Evolutionary conservation across 352 stramenopile genomes (phyloP).

Genomic region (Globisporangium takayamanum): DNA sequence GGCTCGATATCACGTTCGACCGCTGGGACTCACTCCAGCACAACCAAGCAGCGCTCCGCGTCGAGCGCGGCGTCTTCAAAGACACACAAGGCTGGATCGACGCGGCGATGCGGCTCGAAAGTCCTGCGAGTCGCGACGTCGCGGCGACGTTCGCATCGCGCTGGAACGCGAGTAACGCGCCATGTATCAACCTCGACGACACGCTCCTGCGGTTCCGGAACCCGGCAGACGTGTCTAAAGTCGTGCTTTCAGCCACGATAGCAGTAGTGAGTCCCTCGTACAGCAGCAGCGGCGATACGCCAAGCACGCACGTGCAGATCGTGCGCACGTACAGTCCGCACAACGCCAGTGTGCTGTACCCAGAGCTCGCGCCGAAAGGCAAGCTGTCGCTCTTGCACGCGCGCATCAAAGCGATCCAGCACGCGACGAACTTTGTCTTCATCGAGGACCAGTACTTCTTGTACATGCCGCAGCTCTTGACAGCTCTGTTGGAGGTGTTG

Average conservation of each 20-base stretch:
- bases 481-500: conserved; percentile 34
- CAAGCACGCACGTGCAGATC: conserved; percentile 29
- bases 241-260: neutral
- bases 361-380: conserved; percentile 37
- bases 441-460: conserved; percentile 76
- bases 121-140: conserved; percentile 43
- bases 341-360: conserved; percentile 24
- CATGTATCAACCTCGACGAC: conserved; percentile 34
- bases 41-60: conserved; percentile 37
- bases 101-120: conserved; percentile 37
- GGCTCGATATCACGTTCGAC: conserved; percentile 46
- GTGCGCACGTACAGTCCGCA: conserved; percentile 51
- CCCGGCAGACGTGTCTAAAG: conserved; percentile 18
- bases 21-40: conserved; percentile 59
- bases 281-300: too few species aligned
- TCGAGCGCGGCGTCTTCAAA: conserved; percentile 28
- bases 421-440: conserved; percentile 57
- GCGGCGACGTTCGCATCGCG: conserved; percentile 54
- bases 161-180: conserved; percentile 42
- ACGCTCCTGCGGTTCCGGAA: conserved; percentile 44
- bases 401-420: conserved; percentile 48
- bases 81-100: conserved; percentile 57
- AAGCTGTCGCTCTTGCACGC: conserved; percentile 47
- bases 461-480: conserved; percentile 46
- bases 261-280: neutral